A percentile compares a stretch with the other conserved stretches of the same genome.
phyloP scores from a whole-genome alignment of 108 stramenopile species.

The Pseudonitzschia pungens region DNA sequence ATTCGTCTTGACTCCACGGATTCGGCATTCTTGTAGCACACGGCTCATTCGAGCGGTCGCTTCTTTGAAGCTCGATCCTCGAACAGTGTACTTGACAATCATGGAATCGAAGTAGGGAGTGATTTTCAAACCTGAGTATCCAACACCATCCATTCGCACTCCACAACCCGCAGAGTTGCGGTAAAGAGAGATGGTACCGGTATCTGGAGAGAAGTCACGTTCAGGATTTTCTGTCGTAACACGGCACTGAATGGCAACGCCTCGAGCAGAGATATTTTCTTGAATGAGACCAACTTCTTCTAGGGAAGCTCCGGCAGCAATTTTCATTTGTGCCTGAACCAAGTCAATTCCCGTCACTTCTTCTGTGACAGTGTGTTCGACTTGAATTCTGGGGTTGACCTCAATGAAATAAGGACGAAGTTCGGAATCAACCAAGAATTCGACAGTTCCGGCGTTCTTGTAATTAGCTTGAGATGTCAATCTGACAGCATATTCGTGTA shows the following conservation, averaged over 20 bases:
- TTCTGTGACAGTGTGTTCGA: slow-evolving; percentile 98
- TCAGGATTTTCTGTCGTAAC: slow-evolving; percentile 91
- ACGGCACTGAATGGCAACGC: slow-evolving; percentile 91
- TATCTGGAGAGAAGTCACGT: slow-evolving; percentile 88
- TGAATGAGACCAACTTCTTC: slow-evolving; percentile 77
- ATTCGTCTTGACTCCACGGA: slow-evolving; percentile 91
- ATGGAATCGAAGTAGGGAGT: slow-evolving; percentile 93
- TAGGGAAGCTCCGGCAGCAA: slow-evolving; percentile 88
- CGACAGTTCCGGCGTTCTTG: slow-evolving; percentile 98
- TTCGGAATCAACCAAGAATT: slow-evolving; percentile 90
- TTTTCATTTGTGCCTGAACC: slow-evolving; percentile 89
- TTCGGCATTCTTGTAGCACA: slow-evolving; percentile 85
- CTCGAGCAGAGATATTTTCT: slow-evolving; percentile 63
- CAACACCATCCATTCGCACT: slow-evolving; percentile 87
- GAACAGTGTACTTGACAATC: slow-evolving; percentile 92
- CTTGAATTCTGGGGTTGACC: slow-evolving; percentile 96
- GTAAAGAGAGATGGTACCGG: slow-evolving; percentile 80
- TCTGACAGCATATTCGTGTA: slow-evolving; percentile 86
- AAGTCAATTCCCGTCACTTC: slow-evolving; percentile 94
- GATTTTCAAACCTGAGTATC: slow-evolving; percentile 73
- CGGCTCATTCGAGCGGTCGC: slow-evolving; percentile 81
- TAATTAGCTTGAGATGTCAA: slow-evolving; percentile 88
- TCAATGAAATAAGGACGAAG: slow-evolving; percentile 92
- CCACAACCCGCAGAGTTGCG: slow-evolving; percentile 86
- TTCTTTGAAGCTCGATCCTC: slow-evolving; percentile 64